phyloP scores from a whole-genome alignment of 1,284 basidiomycete genomes.

The Puccinia brachypodii region DNA sequence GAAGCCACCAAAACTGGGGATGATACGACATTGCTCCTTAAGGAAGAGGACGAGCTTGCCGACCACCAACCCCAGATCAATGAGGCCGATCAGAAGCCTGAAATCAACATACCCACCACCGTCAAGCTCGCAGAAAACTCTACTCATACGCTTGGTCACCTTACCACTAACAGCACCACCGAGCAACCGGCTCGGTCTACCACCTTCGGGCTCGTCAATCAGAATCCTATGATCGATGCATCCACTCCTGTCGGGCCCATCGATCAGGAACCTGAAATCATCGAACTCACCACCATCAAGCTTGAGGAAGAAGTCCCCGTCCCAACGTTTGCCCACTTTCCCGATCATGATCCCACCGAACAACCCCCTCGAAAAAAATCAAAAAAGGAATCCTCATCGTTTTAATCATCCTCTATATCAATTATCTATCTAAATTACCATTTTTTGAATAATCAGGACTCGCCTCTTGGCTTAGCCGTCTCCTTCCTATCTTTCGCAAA shows the following conservation, averaged over 20 bases:
- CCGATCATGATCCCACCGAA: neutral
- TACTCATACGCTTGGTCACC: no score
- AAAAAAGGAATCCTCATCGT: neutral
- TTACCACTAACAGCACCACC: no score
- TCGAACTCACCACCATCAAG: neutral
- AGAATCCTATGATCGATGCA: neutral
- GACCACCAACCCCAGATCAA: neutral
- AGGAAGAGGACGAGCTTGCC: neutral
- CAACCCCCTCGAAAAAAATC: neutral
- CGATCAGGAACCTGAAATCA: neutral
- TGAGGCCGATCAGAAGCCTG: no score
- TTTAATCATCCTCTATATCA: neutral
- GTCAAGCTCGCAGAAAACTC: no score
- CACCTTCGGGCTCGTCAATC: no score
- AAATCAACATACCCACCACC: no score
- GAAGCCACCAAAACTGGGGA: neutral
- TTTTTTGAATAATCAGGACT: no score
- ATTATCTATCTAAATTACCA: no score
- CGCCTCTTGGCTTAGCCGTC: no score
- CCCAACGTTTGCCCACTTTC: neutral
- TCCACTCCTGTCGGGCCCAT: neutral
- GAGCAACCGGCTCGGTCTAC: no score
- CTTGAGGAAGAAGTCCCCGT: neutral
- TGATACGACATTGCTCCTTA: neutral
- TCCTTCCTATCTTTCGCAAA: no score